These are phyloP conservation scores for Penicillium waksmanii DNA, from an alignment of 495 filamentous ascomycete genomes.

Conservation along the genomic window DNA sequence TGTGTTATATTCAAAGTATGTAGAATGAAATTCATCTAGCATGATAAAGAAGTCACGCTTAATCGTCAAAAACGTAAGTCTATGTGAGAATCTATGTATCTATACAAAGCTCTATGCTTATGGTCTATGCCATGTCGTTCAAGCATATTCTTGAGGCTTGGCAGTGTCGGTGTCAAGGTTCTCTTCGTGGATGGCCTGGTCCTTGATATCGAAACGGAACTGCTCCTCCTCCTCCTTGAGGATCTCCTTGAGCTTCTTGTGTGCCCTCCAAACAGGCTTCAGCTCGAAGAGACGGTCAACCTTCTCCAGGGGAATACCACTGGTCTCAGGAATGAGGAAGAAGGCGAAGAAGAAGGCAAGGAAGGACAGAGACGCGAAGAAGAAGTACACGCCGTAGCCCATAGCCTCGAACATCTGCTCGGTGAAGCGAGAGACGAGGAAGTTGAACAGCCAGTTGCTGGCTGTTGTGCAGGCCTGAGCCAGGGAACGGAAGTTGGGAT, in stretches of 20 bases:
- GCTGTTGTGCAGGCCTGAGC: constrained; percentile 70
- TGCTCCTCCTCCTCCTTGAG: constrained; percentile 52
- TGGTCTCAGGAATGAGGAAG: constrained; percentile 71
- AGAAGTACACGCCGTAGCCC: constrained; percentile 77
- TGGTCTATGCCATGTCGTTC: neutral
- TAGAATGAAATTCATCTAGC: constrained; percentile 11
- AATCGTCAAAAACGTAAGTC: constrained; percentile 15
- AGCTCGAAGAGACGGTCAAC: constrained; percentile 61
- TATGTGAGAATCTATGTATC: constrained; percentile 15
- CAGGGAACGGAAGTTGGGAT: constrained; percentile 64
- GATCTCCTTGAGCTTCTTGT: constrained; percentile 52
- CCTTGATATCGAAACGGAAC: constrained; percentile 56
- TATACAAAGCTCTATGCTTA: neutral
- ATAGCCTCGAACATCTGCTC: constrained; percentile 75
- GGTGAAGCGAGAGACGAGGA: constrained; percentile 72
- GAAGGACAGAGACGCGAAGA: constrained; percentile 75
- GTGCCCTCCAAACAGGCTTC: constrained; percentile 58
- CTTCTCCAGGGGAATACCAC: constrained; percentile 56
- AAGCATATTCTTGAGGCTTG: constrained; percentile 5
- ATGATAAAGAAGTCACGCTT: constrained; percentile 13
- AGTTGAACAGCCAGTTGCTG: constrained; percentile 79
- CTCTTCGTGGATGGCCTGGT: constrained; percentile 24
- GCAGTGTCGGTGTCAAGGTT: neutral
- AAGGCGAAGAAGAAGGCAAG: constrained; percentile 67
- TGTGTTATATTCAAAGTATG: neutral